These are phyloP conservation scores for Xylariaceae sp. DNA, from an alignment of 2,329 filamentous ascomycete species.

Conservation along the genomic window DNA sequence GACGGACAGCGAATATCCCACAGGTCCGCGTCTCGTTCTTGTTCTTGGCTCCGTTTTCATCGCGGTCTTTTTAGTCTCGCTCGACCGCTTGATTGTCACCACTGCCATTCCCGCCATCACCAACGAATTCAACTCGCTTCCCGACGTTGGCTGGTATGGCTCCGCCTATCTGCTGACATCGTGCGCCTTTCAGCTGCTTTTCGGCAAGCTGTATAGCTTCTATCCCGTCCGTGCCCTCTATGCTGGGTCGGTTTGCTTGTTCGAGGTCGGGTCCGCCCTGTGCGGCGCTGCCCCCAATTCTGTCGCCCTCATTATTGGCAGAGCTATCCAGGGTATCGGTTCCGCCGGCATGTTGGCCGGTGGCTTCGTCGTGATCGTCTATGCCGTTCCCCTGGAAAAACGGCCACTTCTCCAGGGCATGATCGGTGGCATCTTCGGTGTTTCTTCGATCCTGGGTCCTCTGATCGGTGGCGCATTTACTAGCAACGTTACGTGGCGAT, in stretches of 20 bases:
- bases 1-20: slow-evolving; percentile 33
- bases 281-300: slow-evolving; percentile 40
- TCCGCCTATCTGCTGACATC: slow-evolving; percentile 38
- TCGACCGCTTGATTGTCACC: slow-evolving; percentile 37
- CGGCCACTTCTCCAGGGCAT: slow-evolving; percentile 36
- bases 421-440: slow-evolving; percentile 36
- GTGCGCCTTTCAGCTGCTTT: slow-evolving; percentile 39
- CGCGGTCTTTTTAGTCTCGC: slow-evolving; percentile 38
- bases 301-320: slow-evolving; percentile 39
- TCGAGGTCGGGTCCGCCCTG: slow-evolving; percentile 39
- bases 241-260: slow-evolving; percentile 33
- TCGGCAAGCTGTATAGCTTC: slow-evolving; percentile 40
- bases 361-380: slow-evolving; percentile 34
- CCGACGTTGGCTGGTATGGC: slow-evolving; percentile 40
- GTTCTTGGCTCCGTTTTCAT: slow-evolving; percentile 35
- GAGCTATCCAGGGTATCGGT: slow-evolving; percentile 40
- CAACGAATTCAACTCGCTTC: slow-evolving; percentile 37
- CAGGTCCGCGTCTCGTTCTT: slow-evolving; percentile 32
- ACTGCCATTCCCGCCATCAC: slow-evolving; percentile 40
- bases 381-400: slow-evolving; percentile 34
- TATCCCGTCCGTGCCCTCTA: slow-evolving; percentile 36
- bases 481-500: slow-evolving; percentile 36
- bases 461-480: slow-evolving; percentile 39
- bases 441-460: slow-evolving; percentile 36
- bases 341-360: slow-evolving; percentile 39